These are phyloP conservation scores for Spathaspora boniae DNA, from an alignment of 805 yeast species.

Conservation along the genomic window DNA sequence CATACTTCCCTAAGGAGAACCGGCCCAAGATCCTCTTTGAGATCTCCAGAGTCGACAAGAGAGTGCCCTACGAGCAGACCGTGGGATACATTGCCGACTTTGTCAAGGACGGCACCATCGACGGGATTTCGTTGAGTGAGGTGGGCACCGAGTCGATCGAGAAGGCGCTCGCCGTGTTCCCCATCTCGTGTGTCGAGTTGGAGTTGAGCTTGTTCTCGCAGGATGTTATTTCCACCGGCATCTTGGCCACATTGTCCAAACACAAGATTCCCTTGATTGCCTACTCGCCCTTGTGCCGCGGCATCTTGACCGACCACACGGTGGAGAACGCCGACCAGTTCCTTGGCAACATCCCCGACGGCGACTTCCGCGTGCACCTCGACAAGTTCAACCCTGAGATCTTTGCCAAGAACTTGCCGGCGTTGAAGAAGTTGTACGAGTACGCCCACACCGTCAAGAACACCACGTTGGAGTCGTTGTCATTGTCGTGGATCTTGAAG, in stretches of 20 bases:
- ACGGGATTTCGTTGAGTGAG: conserved; percentile 74
- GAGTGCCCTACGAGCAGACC: conserved; percentile 55
- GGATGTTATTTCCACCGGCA: conserved; percentile 60
- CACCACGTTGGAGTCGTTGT: conserved; percentile 55
- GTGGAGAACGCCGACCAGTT: conserved; percentile 32
- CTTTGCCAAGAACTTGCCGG: conserved; percentile 46
- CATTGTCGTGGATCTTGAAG: conserved; percentile 47
- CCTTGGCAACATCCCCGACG: conserved; percentile 46
- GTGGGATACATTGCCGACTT: conserved; percentile 53
- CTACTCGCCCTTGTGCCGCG: conserved; percentile 83
- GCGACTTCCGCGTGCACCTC: conserved; percentile 48
- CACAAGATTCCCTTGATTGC: conserved; percentile 65
- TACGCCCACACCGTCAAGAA: conserved; percentile 45
- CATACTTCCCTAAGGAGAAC: conserved; percentile 25
- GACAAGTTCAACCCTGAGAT: conserved; percentile 63
- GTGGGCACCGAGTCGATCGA: conserved; percentile 58
- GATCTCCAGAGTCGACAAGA: conserved; percentile 65
- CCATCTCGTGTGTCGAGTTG: conserved; percentile 68
- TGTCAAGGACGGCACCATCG: conserved; percentile 61
- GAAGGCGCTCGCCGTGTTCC: conserved; percentile 54
- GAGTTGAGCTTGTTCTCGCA: conserved; percentile 74
- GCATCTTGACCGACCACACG: conserved; percentile 65
- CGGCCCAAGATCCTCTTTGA: conserved; percentile 53
- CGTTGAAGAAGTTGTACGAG: conserved; percentile 48
- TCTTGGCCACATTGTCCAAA: conserved; percentile 56